These are phyloP conservation scores for Crucibulum laeve DNA, from an alignment of 768 basidiomycete genomes.

Conservation along the genomic window DNA sequence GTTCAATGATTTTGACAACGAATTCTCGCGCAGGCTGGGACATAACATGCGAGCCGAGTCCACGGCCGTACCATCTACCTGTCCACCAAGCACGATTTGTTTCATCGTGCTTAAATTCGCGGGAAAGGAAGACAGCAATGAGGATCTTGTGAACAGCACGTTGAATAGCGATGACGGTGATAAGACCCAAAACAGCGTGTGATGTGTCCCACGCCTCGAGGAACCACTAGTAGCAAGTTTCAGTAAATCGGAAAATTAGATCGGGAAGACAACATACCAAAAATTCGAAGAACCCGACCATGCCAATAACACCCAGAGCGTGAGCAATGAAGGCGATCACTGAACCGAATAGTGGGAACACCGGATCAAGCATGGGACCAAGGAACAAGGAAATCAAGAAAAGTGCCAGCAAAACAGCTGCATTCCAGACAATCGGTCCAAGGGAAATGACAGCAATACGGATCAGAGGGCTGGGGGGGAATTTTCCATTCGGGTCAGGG, in stretches of 20 bases:
- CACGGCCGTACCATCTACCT: slow-evolving; percentile 94
- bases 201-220: slow-evolving; percentile 88
- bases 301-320: slow-evolving; percentile 73
- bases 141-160: slow-evolving; percentile 90
- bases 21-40: slow-evolving; percentile 98
- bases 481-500: slow-evolving; percentile 54
- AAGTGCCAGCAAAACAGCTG: slow-evolving; percentile 76
- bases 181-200: slow-evolving; percentile 90
- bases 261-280: slow-evolving; percentile 50
- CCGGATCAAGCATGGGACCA: slow-evolving; percentile 83
- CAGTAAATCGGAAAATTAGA: slow-evolving; percentile 6
- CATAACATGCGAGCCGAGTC: slow-evolving; percentile 85
- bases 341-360: slow-evolving; percentile 87
- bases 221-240: slow-evolving; percentile 67
- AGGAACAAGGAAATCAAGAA: slow-evolving; percentile 92
- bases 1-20: slow-evolving; percentile 95
- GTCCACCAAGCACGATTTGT: slow-evolving; percentile 99
- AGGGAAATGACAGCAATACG: slow-evolving; percentile 91
- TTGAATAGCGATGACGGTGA: slow-evolving; percentile 88
- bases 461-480: slow-evolving; percentile 79
- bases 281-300: slow-evolving; percentile 95
- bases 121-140: slow-evolving; percentile 90
- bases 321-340: slow-evolving; percentile 92
- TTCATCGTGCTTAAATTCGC: slow-evolving; percentile 99
- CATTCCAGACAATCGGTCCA: slow-evolving; percentile 96